Conservation (phyloP, 345 rosid species). For the Aquilaria sinensis region DNA sequence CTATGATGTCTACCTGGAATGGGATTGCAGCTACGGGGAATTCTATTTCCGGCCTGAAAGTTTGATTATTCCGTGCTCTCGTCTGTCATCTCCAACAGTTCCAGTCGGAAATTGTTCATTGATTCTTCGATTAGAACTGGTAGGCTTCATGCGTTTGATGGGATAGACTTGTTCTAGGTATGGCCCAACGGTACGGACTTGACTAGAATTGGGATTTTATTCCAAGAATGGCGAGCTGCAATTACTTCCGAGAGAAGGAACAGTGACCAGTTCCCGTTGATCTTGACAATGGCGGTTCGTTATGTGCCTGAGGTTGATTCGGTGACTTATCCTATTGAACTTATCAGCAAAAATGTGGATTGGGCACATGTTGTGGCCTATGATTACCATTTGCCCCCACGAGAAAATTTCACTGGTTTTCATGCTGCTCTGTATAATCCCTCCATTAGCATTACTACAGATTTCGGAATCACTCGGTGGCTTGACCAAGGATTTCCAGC, state of each 20-base stretch:
- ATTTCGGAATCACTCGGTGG: conserved; percentile 15
- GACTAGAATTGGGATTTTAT: conserved; percentile 10
- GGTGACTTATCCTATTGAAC: conserved; percentile 11
- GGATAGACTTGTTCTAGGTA: conserved; percentile 21
- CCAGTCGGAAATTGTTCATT: conserved; percentile 20
- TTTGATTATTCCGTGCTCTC: conserved; percentile 5
- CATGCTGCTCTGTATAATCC: conserved; percentile 24
- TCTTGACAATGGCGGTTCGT: conserved; percentile 13
- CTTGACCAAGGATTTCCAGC: conserved; percentile 6
- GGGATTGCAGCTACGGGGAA: conserved; percentile 12
- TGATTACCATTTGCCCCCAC: conserved; percentile 5
- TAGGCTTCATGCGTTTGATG: conserved; percentile 25
- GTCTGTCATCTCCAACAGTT: conserved; percentile 13
- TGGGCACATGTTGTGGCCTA: conserved; percentile 17
- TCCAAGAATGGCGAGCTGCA: conserved; percentile 23
- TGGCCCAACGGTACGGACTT: conserved; percentile 14
- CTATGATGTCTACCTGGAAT: conserved; percentile 28
- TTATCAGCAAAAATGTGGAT: conserved; percentile 13
- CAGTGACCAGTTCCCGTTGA: conserved; percentile 6
- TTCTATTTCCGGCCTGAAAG: conserved; percentile 10
- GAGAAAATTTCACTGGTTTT: conserved; percentile 1
- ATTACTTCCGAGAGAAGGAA: conserved; percentile 15
- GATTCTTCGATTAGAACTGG: conserved; percentile 21
- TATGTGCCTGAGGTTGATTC: conserved; percentile 4
- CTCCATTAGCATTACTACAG: not conserved